Evolutionary conservation across 495 filamentous ascomycete genomes (phyloP).

Genomic region (Aspergillus leporis): DNA sequence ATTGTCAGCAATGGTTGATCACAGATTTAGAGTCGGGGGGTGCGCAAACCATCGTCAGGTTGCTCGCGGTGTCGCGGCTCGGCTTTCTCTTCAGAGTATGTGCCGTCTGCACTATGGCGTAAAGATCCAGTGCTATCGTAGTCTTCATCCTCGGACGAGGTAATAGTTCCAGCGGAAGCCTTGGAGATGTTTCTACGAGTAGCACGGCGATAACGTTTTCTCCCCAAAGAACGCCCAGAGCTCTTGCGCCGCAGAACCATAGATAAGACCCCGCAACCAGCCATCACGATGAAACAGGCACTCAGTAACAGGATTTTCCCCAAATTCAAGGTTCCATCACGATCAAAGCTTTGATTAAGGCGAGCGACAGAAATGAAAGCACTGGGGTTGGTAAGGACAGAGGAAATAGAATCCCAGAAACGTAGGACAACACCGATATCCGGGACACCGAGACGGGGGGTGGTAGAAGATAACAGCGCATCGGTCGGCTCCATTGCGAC

Average conservation of each 20-base stretch:
- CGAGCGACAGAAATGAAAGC: slow-evolving; percentile 22
- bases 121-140: slow-evolving; percentile 44
- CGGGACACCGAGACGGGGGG: slow-evolving; percentile 6
- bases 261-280: slow-evolving; percentile 43
- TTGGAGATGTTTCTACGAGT: slow-evolving; percentile 30
- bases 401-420: slow-evolving; percentile 13
- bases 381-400: slow-evolving; percentile 13
- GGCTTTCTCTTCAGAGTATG: slow-evolving; percentile 20
- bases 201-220: slow-evolving; percentile 24
- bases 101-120: slow-evolving; percentile 29
- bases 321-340: slow-evolving; percentile 34
- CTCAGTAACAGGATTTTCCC: slow-evolving; percentile 38
- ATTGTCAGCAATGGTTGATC: slow-evolving; percentile 9
- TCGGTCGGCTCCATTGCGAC: slow-evolving; percentile 19
- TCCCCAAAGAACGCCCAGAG: slow-evolving; percentile 14
- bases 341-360: slow-evolving; percentile 23
- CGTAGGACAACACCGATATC: slow-evolving; percentile 11
- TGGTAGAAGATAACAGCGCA: slow-evolving; percentile 8
- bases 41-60: slow-evolving; percentile 34
- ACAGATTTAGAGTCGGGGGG: neutral
- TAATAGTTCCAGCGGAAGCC: slow-evolving; percentile 34
- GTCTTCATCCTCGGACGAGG: slow-evolving; percentile 47
- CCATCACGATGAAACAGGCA: slow-evolving; percentile 41
- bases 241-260: slow-evolving; percentile 32
- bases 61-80: slow-evolving; percentile 28